Evolutionary conservation across 305 asterid species (phyloP), one percentile per base, ranked within the genome.

Genomic region (Solanum hybrid): DNA sequence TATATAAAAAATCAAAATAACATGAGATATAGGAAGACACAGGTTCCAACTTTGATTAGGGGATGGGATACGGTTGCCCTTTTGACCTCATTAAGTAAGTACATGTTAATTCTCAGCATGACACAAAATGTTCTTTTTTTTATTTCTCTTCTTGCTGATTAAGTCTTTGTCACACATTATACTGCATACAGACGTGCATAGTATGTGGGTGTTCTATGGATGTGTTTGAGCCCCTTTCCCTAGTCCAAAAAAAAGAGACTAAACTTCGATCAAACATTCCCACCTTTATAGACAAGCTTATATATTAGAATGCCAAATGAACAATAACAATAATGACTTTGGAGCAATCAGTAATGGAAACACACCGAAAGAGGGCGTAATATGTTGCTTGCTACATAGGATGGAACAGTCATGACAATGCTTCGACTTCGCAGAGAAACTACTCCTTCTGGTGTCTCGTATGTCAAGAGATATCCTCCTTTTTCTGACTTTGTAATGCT

Each of bases 311-410:
- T 42, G 36, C 16, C 24, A 16, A 51, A 51, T 84, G 39, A 84
- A 51, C 40, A 84, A 84, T 51, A 84, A 57, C 74, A 20, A 51
- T 20, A 84, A 51, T 51, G 88, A 46, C 13, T 6, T 84, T 18
- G 40, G 42, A 51, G 75, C 29, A 84, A 84, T 26, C 89, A 88
- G 89, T 67, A 90, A 51, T 29, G 89, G 73, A 79, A 89, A 93
- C 99, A 81, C 94, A 97, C 99, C 93, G 99, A 96, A 90, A 97
- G 95, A n/a, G 98, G 98, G 82, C 94, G 95, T 89, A 96, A 78
- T 92, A 97, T 91, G 89, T 92, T 92, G 94, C 98, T 93, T 79
- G 99, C 98, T 89, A 95, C 95, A 77, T 96, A 92, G 91, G 99
- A 96, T 39, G 99, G 99, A 88, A 96, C 91, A 89, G 99, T 95